Evolutionary conservation across 108 stramenopile genomes (phyloP), one percentile per base, ranked within the genome.

Genomic region (Bacterosira constricta): DNA sequence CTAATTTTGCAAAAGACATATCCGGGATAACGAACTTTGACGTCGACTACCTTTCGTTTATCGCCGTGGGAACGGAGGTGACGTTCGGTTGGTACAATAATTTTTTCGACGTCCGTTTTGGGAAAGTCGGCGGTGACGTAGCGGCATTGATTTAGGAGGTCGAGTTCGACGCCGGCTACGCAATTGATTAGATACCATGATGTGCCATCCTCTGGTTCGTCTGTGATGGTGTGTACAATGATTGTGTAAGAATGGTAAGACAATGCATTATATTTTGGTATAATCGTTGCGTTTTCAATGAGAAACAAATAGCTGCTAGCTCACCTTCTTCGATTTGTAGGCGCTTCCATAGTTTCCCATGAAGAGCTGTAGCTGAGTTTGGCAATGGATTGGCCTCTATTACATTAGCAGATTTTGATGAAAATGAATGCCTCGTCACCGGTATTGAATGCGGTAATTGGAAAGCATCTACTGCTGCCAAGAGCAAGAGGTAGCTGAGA

Each of bases 121-220:
- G 85, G 63, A 21, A 83, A 78, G 39, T 65, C 20, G 21, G 60
- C 58, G 54, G 71, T 80, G 1, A 71, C 69, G 36, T 79, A 47
- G 37, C 80, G 83, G 41, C 80, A 82, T 57, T 88, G 87, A 26
- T 75, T 59, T 13, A 92, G 74, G 26, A 89, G 75, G 38, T 88
- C 88, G 46, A 89, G 63, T 78, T 92, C 90, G n/a, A 77, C 49
- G 8, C 89, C 89, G n/a, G 89, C 89, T 13, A 92, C 85, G 58
- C 93, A 94, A 65, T 90, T 94, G 46, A 94, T 55, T 9, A 90
- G 69, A 67, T 94, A 94, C 93, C 93, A 94, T 27, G 60, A 63
- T 27, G 75, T 80, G 37, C 77, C 77, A 15, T 63, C 52, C 18
- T 63, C 55, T 18, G 88, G 88, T 25, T 90, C 81, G 35, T 71